Evolutionary conservation across 305 asterid species (phyloP).

Genomic region (Fraxinus velutina): DNA sequence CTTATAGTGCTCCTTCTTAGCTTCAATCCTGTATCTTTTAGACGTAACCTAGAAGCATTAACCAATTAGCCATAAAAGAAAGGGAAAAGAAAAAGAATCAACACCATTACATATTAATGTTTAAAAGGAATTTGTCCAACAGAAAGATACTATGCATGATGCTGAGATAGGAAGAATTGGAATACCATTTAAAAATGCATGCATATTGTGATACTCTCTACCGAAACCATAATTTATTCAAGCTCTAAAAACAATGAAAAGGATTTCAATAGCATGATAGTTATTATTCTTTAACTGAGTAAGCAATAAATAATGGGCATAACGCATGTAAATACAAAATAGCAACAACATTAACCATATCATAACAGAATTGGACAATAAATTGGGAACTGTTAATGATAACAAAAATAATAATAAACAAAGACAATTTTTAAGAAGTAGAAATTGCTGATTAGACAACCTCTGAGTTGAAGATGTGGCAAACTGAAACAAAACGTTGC

Average conservation of each 20-base stretch:
- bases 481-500: conserved; percentile 11
- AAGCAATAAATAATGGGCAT: conserved; percentile 3
- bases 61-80: conserved; percentile 24
- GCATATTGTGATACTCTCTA: conserved; percentile 4
- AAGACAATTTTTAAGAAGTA: conserved; percentile 8
- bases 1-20: conserved; percentile 76
- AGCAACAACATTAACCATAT: conserved; percentile 4
- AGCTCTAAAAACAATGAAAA: not conserved
- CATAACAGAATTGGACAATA: conserved; percentile 12
- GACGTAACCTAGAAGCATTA: conserved; percentile 70
- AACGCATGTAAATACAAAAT: not conserved
- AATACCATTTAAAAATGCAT: not conserved
- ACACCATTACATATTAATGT: not conserved
- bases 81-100: not conserved
- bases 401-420: not conserved
- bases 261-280: conserved; percentile 12
- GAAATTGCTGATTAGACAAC: conserved; percentile 8
- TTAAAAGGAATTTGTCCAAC: conserved; percentile 2
- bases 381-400: not conserved
- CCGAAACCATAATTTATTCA: not conserved
- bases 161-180: conserved; percentile 3
- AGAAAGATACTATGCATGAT: conserved; percentile 20
- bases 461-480: conserved; percentile 13
- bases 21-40: conserved; percentile 73
- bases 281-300: not conserved